Evolutionary conservation across 2,329 filamentous ascomycete species (phyloP), one percentile per base, ranked within the genome.

Genomic region (Verticillium klebahnii): DNA sequence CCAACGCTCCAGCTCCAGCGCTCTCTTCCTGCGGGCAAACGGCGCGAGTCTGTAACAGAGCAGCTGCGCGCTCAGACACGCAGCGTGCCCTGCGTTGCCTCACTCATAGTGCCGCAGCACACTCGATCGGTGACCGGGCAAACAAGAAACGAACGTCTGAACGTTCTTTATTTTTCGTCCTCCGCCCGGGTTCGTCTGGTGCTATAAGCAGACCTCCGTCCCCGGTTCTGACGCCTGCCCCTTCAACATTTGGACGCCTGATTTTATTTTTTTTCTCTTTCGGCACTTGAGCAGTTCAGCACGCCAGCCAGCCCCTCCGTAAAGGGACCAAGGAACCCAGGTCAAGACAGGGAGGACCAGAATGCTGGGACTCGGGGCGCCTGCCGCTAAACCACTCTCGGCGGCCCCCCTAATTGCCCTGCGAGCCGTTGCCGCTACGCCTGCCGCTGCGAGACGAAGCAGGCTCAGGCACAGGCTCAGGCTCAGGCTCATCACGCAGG

Each of bases 321-420:
- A 50, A 5, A 23, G 3, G n/a, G 17, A 50, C n/a, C 8, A 25
- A n/a, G n/a, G 19, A 25, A 50, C 17, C 45, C n/a, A 50, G 19
- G 9, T 9, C 7, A 50, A 23, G 45, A 50, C 12, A 23, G 36
- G 39, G 37, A 59, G 58, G 58, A 57, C 60, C 61, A 62, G 40
- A 59, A 62, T 62, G 61, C 61, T 57, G 61, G 61, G 61, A 62
- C 57, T 40, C 36, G 52, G 57, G 39, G 36, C 56, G 45, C 14
- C 17, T 45, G 45, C 60, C 60, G 50, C 61, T 62, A 62, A 57
- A 60, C 61, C 61, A 52, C 34, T 55, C 60, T 61, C 60, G 56
- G 39, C 60, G 17, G 12, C 29, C 54, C 31, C 31, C 54, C 54
- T 34, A 15, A 56, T 34, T 32, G 17, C 5, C 15, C 54, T 12